Evolutionary conservation across 257 asterid genomes (phyloP).

Genomic region (Linderniella brevidens): DNA sequence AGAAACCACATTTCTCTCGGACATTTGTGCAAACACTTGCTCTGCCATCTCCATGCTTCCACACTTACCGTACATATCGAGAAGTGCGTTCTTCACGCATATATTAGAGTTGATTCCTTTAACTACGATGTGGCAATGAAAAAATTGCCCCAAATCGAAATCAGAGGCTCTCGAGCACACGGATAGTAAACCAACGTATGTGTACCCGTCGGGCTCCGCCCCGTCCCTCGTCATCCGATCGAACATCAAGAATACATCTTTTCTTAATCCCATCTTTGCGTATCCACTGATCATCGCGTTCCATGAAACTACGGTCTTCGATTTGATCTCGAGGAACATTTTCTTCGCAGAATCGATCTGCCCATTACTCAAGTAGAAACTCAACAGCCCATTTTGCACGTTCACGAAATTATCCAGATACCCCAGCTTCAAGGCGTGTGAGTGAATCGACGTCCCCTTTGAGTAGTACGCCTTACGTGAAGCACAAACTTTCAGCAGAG

Average conservation of each 20-base stretch:
- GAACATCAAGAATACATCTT: constrained; percentile 32
- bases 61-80: constrained; percentile 80
- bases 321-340: constrained; percentile 34
- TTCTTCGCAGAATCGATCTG: constrained; percentile 27
- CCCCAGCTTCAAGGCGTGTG: constrained; percentile 39
- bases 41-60: constrained; percentile 46
- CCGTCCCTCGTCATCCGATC: constrained; percentile 32
- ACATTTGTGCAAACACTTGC: constrained; percentile 33
- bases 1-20: constrained; percentile 31
- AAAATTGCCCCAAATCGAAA: constrained; percentile 45
- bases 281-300: constrained; percentile 63
- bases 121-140: constrained; percentile 46
- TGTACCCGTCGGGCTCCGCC: constrained; percentile 53
- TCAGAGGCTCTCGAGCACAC: constrained; percentile 40
- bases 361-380: constrained; percentile 37
- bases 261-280: constrained; percentile 24
- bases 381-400: constrained; percentile 54
- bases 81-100: constrained; percentile 44
- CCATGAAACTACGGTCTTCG: constrained; percentile 43
- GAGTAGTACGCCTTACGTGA: constrained; percentile 14
- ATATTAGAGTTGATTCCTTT: constrained; percentile 26
- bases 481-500: constrained; percentile 55
- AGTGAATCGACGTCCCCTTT: constrained; percentile 44
- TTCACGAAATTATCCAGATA: constrained; percentile 20
- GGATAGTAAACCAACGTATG: constrained; percentile 40